Percentiles rank a stretch among this genome's conserved stretches.
Evolutionary conservation across 1,284 basidiomycete species (phyloP).

Genomic region (Ustilago shanxiensis): DNA sequence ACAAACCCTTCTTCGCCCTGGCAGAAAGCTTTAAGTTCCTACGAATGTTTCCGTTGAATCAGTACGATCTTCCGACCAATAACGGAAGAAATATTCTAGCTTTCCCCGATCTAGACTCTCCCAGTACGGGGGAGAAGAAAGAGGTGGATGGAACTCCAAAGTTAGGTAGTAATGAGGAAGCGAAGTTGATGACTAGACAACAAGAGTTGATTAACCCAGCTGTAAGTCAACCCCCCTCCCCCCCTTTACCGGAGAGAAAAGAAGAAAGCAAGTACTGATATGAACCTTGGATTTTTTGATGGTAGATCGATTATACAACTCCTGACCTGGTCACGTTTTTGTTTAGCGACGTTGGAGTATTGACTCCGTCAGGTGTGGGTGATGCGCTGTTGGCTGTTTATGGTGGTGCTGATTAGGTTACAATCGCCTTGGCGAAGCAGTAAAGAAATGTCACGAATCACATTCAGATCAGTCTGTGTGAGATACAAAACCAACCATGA

Average conservation of each 20-base stretch:
- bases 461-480: too few relatives aligned
- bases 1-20: slow-evolving; percentile 96
- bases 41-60: slow-evolving; percentile 93
- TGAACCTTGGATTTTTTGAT: background rate
- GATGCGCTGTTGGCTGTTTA: slow-evolving; percentile 92
- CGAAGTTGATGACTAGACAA: slow-evolving; percentile 53
- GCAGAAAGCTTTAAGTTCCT: slow-evolving; percentile 98
- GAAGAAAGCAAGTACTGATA: background rate
- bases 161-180: background rate
- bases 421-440: too few relatives aligned
- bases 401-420: slow-evolving; percentile 59
- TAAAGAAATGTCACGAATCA: too few relatives aligned
- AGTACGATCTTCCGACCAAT: slow-evolving; percentile 85
- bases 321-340: slow-evolving; percentile 89
- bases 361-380: slow-evolving; percentile 90
- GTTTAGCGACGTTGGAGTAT: slow-evolving; percentile 89
- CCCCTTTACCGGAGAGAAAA: background rate
- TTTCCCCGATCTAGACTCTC: slow-evolving; percentile 43
- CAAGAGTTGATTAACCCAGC: slow-evolving; percentile 62
- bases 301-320: slow-evolving; percentile 66
- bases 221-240: slow-evolving; percentile 30
- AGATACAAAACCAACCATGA: too few relatives aligned
- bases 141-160: slow-evolving; percentile 14
- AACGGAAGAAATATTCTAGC: slow-evolving; percentile 29
- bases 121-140: background rate